phyloP scores from a whole-genome alignment of 202 grass and related monocot species.

The Setaria italica region DNA sequence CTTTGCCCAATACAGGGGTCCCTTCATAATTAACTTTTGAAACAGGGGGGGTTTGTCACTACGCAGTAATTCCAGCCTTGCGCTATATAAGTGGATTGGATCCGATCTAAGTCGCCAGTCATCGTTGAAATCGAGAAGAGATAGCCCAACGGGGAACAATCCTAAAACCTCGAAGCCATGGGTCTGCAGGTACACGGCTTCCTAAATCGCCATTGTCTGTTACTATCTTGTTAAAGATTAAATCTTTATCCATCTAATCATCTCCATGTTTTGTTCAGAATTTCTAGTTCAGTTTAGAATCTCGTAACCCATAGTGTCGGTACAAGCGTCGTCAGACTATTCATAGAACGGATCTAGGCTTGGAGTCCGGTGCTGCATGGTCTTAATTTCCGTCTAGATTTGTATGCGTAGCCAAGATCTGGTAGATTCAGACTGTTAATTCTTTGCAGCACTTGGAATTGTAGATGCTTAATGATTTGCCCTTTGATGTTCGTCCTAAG shows the following conservation, averaged over 20 bases:
- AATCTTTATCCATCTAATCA: not conserved
- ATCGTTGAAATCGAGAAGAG: conserved; percentile 42
- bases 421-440: not conserved
- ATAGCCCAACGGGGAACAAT: not conserved
- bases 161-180: conserved; percentile 37
- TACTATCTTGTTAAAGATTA: not conserved
- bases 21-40: not conserved
- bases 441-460: conserved; percentile 22
- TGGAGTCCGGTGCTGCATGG: not conserved
- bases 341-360: not conserved
- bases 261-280: conserved; percentile 5
- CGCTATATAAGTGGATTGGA: conserved; percentile 40
- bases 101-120: conserved; percentile 21
- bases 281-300: not conserved
- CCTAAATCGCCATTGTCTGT: not conserved
- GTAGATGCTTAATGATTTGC: not conserved
- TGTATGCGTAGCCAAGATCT: conserved; percentile 33
- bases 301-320: not conserved
- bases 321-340: not conserved
- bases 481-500: not conserved
- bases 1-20: not conserved
- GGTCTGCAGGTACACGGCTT: conserved; percentile 51
- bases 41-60: not conserved
- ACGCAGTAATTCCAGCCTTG: not conserved
- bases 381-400: conserved; percentile 13